Percentiles rank a stretch among this genome's conserved stretches.
These are phyloP conservation scores for Penicillium aurantiogriseum DNA, from an alignment of 2,329 filamentous ascomycete genomes.

Conservation along the genomic window DNA sequence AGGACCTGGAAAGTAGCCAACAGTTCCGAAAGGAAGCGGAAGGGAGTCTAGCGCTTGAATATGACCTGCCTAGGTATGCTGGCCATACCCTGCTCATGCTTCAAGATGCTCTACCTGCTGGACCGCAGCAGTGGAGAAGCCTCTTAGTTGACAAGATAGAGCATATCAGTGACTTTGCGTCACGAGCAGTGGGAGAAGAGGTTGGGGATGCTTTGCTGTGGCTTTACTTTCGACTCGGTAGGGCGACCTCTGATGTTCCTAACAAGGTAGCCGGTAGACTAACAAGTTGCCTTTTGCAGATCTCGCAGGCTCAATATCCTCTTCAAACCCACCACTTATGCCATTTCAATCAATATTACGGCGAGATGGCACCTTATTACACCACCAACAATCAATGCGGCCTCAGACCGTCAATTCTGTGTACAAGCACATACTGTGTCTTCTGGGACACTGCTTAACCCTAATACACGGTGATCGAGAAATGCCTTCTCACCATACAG, in stretches of 20 bases:
- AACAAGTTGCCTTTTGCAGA: constrained; percentile 4
- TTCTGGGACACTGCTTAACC: constrained; percentile 20
- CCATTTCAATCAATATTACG: constrained; percentile 19
- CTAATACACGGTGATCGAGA: constrained; percentile 17
- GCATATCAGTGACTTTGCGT: constrained; percentile 1
- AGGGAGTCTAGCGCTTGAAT: constrained; percentile 10
- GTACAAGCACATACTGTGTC: constrained; percentile 20
- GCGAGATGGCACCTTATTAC: constrained; percentile 18
- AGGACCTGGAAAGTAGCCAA: constrained; percentile 9
- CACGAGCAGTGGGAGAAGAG: constrained; percentile 7
- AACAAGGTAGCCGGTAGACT: not conserved
- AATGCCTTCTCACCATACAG: constrained; percentile 5
- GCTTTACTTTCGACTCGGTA: constrained; percentile 24
- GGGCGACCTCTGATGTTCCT: accelerated
- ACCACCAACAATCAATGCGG: not conserved
- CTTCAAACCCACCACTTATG: constrained; percentile 17
- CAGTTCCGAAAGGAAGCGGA: constrained; percentile 22
- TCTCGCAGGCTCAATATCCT: constrained; percentile 21
- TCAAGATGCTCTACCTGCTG: constrained; percentile 17
- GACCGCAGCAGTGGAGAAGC: constrained; percentile 19
- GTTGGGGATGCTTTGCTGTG: constrained; percentile 22
- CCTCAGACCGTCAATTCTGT: constrained; percentile 12
- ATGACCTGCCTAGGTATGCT: constrained; percentile 14
- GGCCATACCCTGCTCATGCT: constrained; percentile 19
- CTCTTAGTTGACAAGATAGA: constrained; percentile 8